Evolutionary conservation across 805 yeast genomes (phyloP).

Genomic region (Saccharomycopsis babjevae): DNA sequence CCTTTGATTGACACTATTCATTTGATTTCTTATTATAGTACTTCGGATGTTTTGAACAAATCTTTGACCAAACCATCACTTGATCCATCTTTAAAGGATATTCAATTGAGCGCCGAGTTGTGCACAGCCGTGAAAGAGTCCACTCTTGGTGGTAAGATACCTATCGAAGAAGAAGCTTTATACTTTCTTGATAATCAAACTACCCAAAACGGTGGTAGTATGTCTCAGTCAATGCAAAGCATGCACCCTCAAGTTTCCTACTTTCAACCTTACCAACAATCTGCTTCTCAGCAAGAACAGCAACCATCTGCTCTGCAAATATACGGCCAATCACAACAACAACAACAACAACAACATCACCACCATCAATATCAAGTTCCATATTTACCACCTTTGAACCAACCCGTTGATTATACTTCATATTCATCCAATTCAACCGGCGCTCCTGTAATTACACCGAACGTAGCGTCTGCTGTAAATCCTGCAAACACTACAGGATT

Average conservation of each 20-base stretch:
- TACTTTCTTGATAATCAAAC: conserved; percentile 32
- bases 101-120: conserved; percentile 37
- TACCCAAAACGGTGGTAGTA: conserved; percentile 4
- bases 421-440: background rate
- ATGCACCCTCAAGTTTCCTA: conserved; percentile 16
- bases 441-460: background rate
- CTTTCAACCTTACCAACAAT: conserved; percentile 10
- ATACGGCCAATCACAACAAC: conserved; percentile 5
- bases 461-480: background rate
- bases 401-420: conserved; percentile 7
- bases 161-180: conserved; percentile 40
- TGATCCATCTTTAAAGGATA: conserved; percentile 37
- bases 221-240: conserved; percentile 19
- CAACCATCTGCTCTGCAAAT: background rate
- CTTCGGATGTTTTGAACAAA: conserved; percentile 59
- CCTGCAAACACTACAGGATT: background rate
- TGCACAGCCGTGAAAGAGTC: conserved; percentile 49
- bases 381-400: conserved; percentile 9
- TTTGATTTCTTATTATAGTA: conserved; percentile 67
- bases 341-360: background rate
- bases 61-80: conserved; percentile 49
- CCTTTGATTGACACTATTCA: conserved; percentile 43
- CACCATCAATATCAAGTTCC: conserved; percentile 6
- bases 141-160: conserved; percentile 45
- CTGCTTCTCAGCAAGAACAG: background rate